A percentile compares a stretch with the other conserved stretches of the same genome.
These are phyloP conservation scores for Podospora pseudoanserina DNA, from an alignment of 495 filamentous ascomycete genomes.

Conservation along the genomic window DNA sequence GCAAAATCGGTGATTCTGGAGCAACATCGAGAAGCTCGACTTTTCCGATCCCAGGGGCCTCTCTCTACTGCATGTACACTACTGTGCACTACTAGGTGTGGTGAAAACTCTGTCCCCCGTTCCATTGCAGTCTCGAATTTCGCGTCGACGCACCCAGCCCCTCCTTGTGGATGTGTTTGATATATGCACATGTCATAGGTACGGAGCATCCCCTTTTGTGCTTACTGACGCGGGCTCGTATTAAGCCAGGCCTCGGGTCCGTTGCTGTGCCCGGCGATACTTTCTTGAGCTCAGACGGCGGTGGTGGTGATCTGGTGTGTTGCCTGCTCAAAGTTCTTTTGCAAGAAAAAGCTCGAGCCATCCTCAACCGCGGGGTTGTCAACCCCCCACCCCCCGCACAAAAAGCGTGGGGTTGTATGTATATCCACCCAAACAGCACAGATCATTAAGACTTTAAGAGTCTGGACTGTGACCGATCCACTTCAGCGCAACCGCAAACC, in stretches of 20 bases:
- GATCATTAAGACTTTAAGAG: not conserved
- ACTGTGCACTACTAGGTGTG: not conserved
- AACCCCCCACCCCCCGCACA: not conserved
- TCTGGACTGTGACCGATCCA: not conserved
- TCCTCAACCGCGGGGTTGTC: not conserved
- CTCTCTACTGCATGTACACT: not conserved
- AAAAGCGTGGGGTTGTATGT: not conserved
- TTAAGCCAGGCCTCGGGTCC: not conserved
- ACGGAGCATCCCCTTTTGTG: not conserved
- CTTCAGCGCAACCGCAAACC: no score
- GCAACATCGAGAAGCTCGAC: slow-evolving; percentile 1
- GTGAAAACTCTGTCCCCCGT: not conserved
- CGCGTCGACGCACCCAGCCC: not conserved
- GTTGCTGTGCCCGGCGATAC: not conserved
- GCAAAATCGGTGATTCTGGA: not conserved
- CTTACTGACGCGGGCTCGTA: not conserved
- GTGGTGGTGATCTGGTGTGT: not conserved
- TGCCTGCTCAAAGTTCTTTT: no score
- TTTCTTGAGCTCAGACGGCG: not conserved
- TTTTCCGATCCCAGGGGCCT: not conserved
- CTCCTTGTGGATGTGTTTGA: not conserved
- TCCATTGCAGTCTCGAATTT: not conserved
- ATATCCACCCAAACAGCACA: not conserved
- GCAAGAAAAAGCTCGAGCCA: not conserved
- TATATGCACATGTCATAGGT: not conserved